Evolutionary conservation across 441 rosid species (phyloP), one percentile per base, ranked within the genome.

Genomic region (Raphanus hybrid): DNA sequence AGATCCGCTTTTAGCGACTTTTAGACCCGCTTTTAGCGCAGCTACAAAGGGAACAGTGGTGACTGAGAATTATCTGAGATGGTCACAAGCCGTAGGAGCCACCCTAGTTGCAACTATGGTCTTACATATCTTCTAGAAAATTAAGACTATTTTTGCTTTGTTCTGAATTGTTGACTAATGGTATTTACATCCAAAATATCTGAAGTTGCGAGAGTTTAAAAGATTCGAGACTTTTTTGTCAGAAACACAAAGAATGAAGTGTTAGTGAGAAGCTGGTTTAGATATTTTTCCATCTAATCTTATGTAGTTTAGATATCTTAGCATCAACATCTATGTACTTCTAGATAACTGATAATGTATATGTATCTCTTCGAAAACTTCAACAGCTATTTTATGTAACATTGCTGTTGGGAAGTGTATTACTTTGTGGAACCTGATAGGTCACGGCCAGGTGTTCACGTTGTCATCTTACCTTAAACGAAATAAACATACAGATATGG

Each of bases 41-140:
- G 79, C 1, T 62, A 14, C 32, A 0, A 63, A 27, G 20, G 64
- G 14, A 41, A 9, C 14, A 34, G 10, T 26, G 35, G 32, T 35
- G 59, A 23, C 26, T 23, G 26, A 23, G 26, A 23, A 23, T 23
- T 1, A 23, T 14, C 66, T 39, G 70, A 26, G 64, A 55, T 76
- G 74, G 79, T 76, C 70, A 37, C 16, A 35, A 14, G 70, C 32
- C 14, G 32, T 64, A 15, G 63, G 57, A 76, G 79, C 75, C 75
- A 37, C 65, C 48, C 15, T 69, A 63, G 58, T 39, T 76, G 70
- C 70, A 0, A 27, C 75, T 23, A 45, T 64, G 66, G 59, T 29
- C 48, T 70, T 55, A 64, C 65, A 76, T 20, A 59, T 70, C 61
- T 62, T 76, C 11, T 63, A 69, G 58, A 52, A 50, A 23, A 23